Evolutionary conservation across 2,329 filamentous ascomycete genomes (phyloP), one percentile per base, ranked within the genome.

Genomic region (Neonectria ditissima): DNA sequence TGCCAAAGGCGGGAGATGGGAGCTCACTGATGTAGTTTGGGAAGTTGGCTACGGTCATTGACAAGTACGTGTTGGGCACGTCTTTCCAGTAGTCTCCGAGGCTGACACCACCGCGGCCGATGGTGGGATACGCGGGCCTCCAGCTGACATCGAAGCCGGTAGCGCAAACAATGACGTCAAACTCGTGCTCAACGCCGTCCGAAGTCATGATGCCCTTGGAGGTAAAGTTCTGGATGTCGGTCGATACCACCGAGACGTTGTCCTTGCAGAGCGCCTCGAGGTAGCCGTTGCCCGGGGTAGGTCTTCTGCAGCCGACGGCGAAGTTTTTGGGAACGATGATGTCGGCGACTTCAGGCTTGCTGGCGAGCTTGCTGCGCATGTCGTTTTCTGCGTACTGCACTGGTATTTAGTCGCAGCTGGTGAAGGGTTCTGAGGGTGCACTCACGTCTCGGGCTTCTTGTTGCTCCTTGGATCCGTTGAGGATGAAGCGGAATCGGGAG

Each of bases 401-500:
- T 20, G 1, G 2, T 39, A 1, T 10, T 56, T 37, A 48, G 43
- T n/a, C n/a, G n/a, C 5, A 3, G 34, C 8, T 1, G 30, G 1
- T 3, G 18, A 28, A 2, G 44, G 13, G 26, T n/a, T 10, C 2
- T 3, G 8, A 9, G n/a, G 48, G 11, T 24, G 13, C 28, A n/a
- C 43, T 39, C 5, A 53, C 59, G 16, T 41, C 32, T 20, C 62
- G 52, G 7, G 62, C 62, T 24, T 65, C 54, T 37, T 43, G 26
- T 30, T 65, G 62, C 11, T 62, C 62, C 13, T 55, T 48, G n/a
- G 62, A 65, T n/a, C 80, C 81, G 69, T 83, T 84, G 66, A 83
- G 75, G 69, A 85, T 85, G 73, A 86, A 82, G 48, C 82, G 83
- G 77, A 86, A 87, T 22, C 82, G 78, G 48, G 81, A 80, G 63